These are phyloP conservation scores for Geotrichum restrictum DNA, from an alignment of 1,139 yeast species.

Conservation along the genomic window DNA sequence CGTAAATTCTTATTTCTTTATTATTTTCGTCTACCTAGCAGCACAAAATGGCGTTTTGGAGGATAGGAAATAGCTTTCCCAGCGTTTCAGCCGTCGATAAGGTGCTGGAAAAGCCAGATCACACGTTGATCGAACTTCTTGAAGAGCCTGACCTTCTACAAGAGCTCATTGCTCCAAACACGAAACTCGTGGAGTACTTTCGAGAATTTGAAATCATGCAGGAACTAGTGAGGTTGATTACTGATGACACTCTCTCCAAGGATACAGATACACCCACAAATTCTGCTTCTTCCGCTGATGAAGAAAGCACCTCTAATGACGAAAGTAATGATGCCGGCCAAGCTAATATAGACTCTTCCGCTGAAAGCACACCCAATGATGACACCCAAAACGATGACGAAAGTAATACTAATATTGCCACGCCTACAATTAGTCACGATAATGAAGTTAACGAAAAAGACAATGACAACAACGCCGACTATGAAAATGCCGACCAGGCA, in stretches of 20 bases:
- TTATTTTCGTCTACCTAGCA: too few relatives aligned
- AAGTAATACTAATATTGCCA: slow-evolving; percentile 8
- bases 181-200: slow-evolving; percentile 73
- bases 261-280: slow-evolving; percentile 3
- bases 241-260: slow-evolving; percentile 35
- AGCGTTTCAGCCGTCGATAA: slow-evolving; percentile 71
- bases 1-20: too few relatives aligned
- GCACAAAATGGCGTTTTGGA: slow-evolving; percentile 65
- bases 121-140: slow-evolving; percentile 59
- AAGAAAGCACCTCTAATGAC: neutral
- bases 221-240: slow-evolving; percentile 63
- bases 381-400: slow-evolving; percentile 33
- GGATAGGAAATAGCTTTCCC: slow-evolving; percentile 79
- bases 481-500: slow-evolving; percentile 23
- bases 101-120: slow-evolving; percentile 57
- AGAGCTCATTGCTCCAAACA: slow-evolving; percentile 77
- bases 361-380: slow-evolving; percentile 8
- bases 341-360: slow-evolving; percentile 1
- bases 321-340: neutral
- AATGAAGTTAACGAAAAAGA: slow-evolving; percentile 17
- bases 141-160: slow-evolving; percentile 86
- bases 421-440: slow-evolving; percentile 9
- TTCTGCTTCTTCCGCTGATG: neutral
- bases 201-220: slow-evolving; percentile 68
- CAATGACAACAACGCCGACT: slow-evolving; percentile 12